Conservation (phyloP, 768 basidiomycete genomes). For the Tulasnella calospora region DNA sequence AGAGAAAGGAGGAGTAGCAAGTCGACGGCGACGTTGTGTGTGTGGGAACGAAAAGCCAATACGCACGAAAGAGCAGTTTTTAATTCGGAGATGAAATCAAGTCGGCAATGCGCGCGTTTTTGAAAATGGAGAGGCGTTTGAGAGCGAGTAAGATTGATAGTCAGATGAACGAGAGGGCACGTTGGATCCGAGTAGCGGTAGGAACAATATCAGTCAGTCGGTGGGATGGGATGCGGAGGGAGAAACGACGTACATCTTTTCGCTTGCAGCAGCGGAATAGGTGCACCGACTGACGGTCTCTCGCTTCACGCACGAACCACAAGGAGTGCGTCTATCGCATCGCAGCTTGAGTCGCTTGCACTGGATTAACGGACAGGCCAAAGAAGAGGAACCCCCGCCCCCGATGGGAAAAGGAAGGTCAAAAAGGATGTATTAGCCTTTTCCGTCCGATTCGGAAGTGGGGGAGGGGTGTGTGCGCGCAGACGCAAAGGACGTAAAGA, state of each 20-base stretch:
- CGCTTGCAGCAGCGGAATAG: constrained; percentile 59
- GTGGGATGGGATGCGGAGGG: neutral
- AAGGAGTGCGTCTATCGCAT: constrained; percentile 75
- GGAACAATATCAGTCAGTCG: neutral
- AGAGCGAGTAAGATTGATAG: neutral
- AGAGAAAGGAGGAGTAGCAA: constrained; percentile 1
- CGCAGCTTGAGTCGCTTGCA: constrained; percentile 85
- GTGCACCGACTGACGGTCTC: constrained; percentile 38
- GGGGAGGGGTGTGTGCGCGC: neutral
- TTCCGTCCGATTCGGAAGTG: neutral
- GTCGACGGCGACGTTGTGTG: neutral
- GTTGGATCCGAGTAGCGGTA: neutral
- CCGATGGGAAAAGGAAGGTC: neutral
- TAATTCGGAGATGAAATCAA: neutral
- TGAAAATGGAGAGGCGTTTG: too few species aligned
- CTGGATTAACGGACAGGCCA: too few species aligned
- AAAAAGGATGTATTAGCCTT: neutral
- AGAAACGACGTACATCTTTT: constrained; percentile 59
- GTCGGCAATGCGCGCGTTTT: neutral
- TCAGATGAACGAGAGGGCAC: neutral
- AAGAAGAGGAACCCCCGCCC: too few species aligned
- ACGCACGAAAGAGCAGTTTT: neutral
- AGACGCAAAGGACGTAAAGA: constrained; percentile 9
- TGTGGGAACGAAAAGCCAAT: neutral
- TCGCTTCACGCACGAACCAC: constrained; percentile 72